Conservation (phyloP, 139 green algal genomes). For the Ettlia oleoabundans region DNA sequence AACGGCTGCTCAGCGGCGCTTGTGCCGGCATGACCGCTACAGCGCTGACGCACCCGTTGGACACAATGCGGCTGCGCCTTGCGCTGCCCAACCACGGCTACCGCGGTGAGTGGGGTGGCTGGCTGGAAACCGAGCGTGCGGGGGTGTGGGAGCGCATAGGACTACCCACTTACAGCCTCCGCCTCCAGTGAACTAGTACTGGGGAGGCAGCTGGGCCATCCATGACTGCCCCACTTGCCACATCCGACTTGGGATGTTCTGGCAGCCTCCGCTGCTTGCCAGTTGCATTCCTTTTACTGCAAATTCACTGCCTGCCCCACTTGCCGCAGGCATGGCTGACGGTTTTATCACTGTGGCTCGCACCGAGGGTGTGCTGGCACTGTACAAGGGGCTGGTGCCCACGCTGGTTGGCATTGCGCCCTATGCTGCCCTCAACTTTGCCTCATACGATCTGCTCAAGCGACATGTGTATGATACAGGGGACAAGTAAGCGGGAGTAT, state of each 20-base stretch:
- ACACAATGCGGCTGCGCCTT: slow-evolving; percentile 87
- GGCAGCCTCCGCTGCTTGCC: not conserved
- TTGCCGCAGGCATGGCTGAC: slow-evolving; percentile 64
- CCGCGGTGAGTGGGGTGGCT: slow-evolving; percentile 58
- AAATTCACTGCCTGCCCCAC: not conserved
- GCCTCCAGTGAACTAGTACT: too few species aligned
- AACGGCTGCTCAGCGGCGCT: slow-evolving; percentile 80
- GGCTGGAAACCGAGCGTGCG: too few species aligned
- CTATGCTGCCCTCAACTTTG: slow-evolving; percentile 96
- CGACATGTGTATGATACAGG: slow-evolving; percentile 71
- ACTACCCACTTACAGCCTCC: too few species aligned
- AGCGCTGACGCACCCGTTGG: slow-evolving; percentile 93
- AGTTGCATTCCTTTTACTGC: not conserved
- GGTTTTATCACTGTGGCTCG: slow-evolving; percentile 65
- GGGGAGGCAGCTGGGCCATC: too few species aligned
- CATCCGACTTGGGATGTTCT: too few species aligned
- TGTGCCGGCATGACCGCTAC: slow-evolving; percentile 96
- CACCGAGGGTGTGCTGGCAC: slow-evolving; percentile 73
- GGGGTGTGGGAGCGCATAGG: too few species aligned
- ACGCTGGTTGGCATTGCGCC: slow-evolving; percentile 95
- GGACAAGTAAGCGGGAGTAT: slow-evolving; percentile 37
- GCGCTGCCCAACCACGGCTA: slow-evolving; percentile 85
- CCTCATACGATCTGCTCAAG: slow-evolving; percentile 91
- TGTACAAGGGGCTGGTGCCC: slow-evolving; percentile 93
- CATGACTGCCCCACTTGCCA: too few species aligned